Evolutionary conservation across 2,329 filamentous ascomycete genomes (phyloP), one percentile per base, ranked within the genome.

Genomic region (Parastagonospora nodorum): DNA sequence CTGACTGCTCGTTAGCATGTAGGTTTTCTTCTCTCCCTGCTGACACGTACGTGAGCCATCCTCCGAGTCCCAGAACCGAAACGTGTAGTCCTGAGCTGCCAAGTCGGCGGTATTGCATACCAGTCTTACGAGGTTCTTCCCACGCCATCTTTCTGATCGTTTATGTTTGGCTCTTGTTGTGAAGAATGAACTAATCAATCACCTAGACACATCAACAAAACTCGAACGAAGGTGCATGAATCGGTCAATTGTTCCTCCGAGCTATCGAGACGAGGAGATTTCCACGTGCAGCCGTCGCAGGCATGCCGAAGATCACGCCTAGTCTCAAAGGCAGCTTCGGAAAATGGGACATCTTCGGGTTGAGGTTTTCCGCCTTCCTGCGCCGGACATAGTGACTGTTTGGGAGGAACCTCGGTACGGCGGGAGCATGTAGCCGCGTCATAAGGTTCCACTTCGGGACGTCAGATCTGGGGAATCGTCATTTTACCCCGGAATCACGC

Each of bases 41-140:
- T 24, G 33, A 8, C 24, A 55, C 88, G 58, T 88, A 90, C 2
- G 88, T 91, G 51, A 92, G 79, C 74, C 74, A 77, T 47, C 75
- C 75, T 45, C 77, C 88, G 5, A 91, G 78, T 8, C 85, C 86
- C 51, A 92, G 87, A 31, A 84, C 82, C 19, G 88, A 91, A 16
- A 91, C 87, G 70, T 90, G 85, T 24, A 92, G 80, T 42, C 88
- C 88, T 9, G 88, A 88, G 41, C 84, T 84, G 62, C 88, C 88
- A 8, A 90, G 81, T 74, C 84, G 84, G 61, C 88, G 85, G 74
- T 90, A 90, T 63, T 87, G 59, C 65, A 68, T 68, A n/a, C 65
- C 65, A n/a, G 65, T 68, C 32, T 66, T 65, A 12, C 65, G 52
- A 30, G 65, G 65, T 58, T 68, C 65, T 58, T 66, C 57, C 65